Evolutionary conservation across 1,284 basidiomycete genomes (phyloP), one percentile per base, ranked within the genome.

Genomic region (Rhodotorula sp.): DNA sequence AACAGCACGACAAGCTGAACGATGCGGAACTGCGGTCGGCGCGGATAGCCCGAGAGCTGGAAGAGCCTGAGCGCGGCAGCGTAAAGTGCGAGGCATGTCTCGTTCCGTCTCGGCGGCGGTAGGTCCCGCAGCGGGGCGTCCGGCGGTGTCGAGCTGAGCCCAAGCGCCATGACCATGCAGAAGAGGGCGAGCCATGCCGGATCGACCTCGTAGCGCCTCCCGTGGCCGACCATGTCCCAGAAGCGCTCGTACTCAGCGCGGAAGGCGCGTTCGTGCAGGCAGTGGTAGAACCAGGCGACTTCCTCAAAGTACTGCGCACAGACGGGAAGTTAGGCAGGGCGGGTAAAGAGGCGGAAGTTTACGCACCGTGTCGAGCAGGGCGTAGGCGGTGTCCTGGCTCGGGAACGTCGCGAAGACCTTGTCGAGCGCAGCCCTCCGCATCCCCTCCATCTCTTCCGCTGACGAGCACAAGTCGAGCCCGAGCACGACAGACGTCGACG

Each of bases 181-280:
- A 66, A 65, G 9, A 72, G 44, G 19, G 61, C 70, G 0, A 76
- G 63, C 75, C 75, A 76, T 13, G 69, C 48, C 2, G 70, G 58
- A 39, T 72, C 69, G 44, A 76, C 68, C n/a, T 76, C 70, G 39
- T 60, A 21, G 34, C 60, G 66, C 27, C 71, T 34, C 5, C 71
- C 69, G 3, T 13, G 48, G 3, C 27, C 51, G 37, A 61, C 58
- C 71, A 76, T 73, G 37, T 73, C 69, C 67, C 67, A 69, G 46
- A 67, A 70, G 19, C 65, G 66, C 21, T 69, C 69, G 21, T 66
- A 48, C 39, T 76, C 74, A 10, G 69, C 69, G 8, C 37, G 29
- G 46, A 71, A 67, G 5, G 61, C 53, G 9, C 53, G 60, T 10
- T n/a, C 53, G 41, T 67, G 71, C 32, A 70, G 66, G 37, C 39